These are phyloP conservation scores for Ustulina deusta DNA, from an alignment of 2,329 filamentous ascomycete species.

Conservation along the genomic window DNA sequence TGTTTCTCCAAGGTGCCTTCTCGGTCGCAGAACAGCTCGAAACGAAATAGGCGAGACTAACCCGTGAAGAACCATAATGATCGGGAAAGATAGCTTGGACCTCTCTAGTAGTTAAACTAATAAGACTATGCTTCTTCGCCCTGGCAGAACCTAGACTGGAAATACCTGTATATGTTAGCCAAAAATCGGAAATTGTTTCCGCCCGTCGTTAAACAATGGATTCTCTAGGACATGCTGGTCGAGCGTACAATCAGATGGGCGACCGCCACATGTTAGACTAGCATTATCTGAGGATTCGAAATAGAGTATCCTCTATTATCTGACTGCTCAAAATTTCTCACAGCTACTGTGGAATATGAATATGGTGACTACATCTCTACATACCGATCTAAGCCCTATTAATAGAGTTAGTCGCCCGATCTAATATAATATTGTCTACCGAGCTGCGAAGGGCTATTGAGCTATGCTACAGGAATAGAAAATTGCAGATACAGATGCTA, in stretches of 20 bases:
- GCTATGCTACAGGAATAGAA: too few species aligned
- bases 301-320: too few species aligned
- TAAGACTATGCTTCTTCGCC: neutral
- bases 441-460: too few species aligned
- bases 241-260: neutral
- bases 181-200: neutral
- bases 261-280: too few species aligned
- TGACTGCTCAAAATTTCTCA: too few species aligned
- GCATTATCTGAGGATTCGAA: too few species aligned
- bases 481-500: too few species aligned
- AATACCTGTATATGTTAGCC: neutral
- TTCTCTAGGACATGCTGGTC: neutral
- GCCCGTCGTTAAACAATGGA: neutral
- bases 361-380: too few species aligned
- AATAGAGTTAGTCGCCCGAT: too few species aligned
- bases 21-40: constrained; percentile 4
- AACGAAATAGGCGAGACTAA: neutral
- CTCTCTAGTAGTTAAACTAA: neutral
- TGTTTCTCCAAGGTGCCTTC: constrained; percentile 35
- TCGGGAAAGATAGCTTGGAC: neutral
- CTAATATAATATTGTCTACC: too few species aligned
- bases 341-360: too few species aligned
- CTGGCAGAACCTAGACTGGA: neutral
- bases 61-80: neutral
- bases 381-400: too few species aligned